phyloP scores from a whole-genome alignment of 192 early-diverging fungal genomes.

The Gigaspora rosea region DNA sequence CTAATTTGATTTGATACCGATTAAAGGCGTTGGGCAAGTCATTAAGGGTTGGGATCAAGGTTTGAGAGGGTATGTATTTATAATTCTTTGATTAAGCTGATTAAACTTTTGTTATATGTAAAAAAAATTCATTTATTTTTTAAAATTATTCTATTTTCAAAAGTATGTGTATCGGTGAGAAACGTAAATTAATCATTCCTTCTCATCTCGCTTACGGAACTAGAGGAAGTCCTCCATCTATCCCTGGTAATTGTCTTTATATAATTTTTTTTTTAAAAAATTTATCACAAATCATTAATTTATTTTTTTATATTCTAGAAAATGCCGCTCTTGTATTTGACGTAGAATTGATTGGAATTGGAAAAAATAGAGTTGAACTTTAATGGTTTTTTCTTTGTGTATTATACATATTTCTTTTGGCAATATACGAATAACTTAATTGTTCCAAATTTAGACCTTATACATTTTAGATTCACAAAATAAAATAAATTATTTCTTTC shows the following conservation, averaged over 20 bases:
- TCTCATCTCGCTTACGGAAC: conserved; percentile 58
- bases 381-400: background rate
- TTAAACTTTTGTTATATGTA: background rate
- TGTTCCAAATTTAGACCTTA: too few species aligned
- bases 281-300: background rate
- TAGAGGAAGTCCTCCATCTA: conserved; percentile 47
- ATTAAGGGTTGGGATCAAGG: conserved; percentile 88
- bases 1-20: background rate
- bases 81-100: background rate
- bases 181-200: conserved; percentile 74
- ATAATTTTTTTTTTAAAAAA: background rate
- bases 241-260: conserved; percentile 38
- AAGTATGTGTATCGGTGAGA: conserved; percentile 82
- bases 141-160: background rate
- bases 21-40: conserved; percentile 56
- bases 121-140: background rate
- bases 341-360: conserved; percentile 69
- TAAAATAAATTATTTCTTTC: too few species aligned
- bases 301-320: conserved; percentile 5
- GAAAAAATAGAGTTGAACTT: conserved; percentile 27
- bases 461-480: too few species aligned
- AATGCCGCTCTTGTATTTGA: conserved; percentile 76
- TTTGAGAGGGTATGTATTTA: conserved; percentile 44
- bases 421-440: too few species aligned
- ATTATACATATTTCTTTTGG: too few species aligned